Percentiles rank a stretch among this genome's conserved stretches.
Evolutionary conservation across 106 monocot species (phyloP).

Genomic region (Allium sativum): DNA sequence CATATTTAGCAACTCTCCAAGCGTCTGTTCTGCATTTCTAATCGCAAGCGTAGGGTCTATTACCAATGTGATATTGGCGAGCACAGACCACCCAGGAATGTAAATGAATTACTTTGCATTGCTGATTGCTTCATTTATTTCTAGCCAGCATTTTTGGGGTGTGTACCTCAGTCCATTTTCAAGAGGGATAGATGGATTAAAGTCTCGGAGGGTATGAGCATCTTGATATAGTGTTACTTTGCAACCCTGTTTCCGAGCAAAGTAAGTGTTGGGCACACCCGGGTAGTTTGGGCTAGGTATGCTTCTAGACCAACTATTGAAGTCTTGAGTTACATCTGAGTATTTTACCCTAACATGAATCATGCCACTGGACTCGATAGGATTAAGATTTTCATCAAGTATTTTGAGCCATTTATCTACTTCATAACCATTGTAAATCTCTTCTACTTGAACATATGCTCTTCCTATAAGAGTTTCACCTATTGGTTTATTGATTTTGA

Average conservation of each 20-base stretch:
- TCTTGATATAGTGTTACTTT: constrained; percentile 19
- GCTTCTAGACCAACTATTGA: constrained; percentile 1
- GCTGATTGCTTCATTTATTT: constrained; percentile 25
- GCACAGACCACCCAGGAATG: constrained; percentile 43
- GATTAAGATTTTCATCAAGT: constrained; percentile 2
- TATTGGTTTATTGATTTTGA: constrained; percentile 10
- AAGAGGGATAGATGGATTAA: background rate
- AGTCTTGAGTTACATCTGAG: background rate
- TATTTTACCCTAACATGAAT: constrained; percentile 7
- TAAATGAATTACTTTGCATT: constrained; percentile 22
- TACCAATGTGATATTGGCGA: constrained; percentile 22
- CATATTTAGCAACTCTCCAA: constrained; percentile 34
- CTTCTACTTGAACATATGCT: background rate
- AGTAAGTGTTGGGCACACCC: constrained; percentile 17
- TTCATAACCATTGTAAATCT: background rate
- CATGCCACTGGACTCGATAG: background rate
- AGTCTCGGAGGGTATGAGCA: constrained; percentile 5
- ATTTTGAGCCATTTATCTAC: constrained; percentile 8
- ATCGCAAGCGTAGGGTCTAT: background rate
- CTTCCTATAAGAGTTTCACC: constrained; percentile 13
- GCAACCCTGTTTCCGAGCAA: constrained; percentile 3
- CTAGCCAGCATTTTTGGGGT: constrained; percentile 31
- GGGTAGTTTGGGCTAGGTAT: background rate
- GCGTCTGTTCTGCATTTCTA: background rate
- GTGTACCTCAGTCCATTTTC: constrained; percentile 5